Percentiles rank a stretch among this genome's conserved stretches.
phyloP scores from a whole-genome alignment of 2,329 filamentous ascomycete species.

The Diplodia sapinea region DNA sequence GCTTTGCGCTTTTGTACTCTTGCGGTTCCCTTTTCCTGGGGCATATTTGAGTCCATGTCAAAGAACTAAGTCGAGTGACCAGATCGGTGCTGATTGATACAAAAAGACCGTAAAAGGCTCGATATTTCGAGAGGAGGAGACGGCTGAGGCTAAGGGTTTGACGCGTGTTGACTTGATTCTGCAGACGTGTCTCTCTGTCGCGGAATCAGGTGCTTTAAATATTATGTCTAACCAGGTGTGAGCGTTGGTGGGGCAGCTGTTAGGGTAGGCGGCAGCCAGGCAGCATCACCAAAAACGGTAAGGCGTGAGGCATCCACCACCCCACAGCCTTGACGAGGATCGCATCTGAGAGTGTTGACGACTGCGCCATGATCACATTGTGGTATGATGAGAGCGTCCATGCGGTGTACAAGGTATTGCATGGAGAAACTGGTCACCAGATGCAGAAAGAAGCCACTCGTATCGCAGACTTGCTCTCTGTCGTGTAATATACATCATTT shows the following conservation, averaged over 20 bases:
- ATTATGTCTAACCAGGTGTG: background rate
- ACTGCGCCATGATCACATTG: background rate
- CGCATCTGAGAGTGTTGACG: background rate
- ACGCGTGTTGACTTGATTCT: constrained; percentile 1
- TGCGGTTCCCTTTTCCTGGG: background rate
- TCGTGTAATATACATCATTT: too few relatives aligned
- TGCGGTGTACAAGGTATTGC: background rate
- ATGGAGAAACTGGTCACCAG: too few relatives aligned
- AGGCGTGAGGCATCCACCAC: constrained; percentile 8
- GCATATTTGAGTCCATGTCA: background rate
- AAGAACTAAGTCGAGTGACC: background rate
- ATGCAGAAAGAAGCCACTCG: too few relatives aligned
- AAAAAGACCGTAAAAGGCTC: background rate
- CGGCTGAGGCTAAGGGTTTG: background rate
- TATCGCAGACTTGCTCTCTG: too few relatives aligned
- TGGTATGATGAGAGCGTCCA: background rate
- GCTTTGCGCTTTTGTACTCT: background rate
- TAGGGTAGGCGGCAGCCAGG: constrained; percentile 12
- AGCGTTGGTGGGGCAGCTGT: background rate
- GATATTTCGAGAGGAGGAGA: background rate
- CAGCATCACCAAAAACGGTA: constrained; percentile 1
- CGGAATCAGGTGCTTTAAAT: constrained; percentile 10
- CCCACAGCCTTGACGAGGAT: background rate
- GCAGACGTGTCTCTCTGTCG: background rate
- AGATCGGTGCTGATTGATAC: background rate